Base-by-base conservation (phyloP, 164 flowering plant genomes). In the Magnolia changhungtana region DNA sequence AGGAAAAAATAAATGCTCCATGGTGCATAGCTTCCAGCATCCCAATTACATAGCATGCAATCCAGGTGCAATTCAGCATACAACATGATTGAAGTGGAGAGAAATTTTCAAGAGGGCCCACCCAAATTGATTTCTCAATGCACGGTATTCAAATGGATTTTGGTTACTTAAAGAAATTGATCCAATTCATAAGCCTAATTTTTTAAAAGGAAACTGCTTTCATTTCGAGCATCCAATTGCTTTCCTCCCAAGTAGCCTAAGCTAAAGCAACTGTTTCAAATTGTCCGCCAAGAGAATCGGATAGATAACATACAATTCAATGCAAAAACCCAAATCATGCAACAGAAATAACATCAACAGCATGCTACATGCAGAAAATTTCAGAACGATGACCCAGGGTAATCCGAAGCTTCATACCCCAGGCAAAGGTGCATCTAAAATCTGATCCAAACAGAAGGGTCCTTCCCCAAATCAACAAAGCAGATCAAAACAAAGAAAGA, bases 181-280 rank as follows among this genome's bases (percentile, higher is more conserved):
- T 31, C 50, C 18, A 63, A 18, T 19, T 45, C 29, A 64, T 24
- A 66, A 65, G 9, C 6, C 49, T 20, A 55, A 49, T 27, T 27
- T 27, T 27, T 27, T 0, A 27, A 72, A 19, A 72, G 14, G 21
- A 76, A 29, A 73, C 50, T 10, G 11, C 16, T 50, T 50, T 61
- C 74, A 75, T 72, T 58, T 77, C 77, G 72, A 70, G 72, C 72
- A 77, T 74, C 16, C 37, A 64, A 63, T 63, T 63, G 65, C 23
- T 63, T 63, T 7, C 65, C 65, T 63, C 65, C 65, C 65, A 63
- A 63, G 65, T 63, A 21, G 65, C 23, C 21, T n/a, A 5, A 6
- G 37, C 31, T 21, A 23, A 66, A 66, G 69, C 31, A 66, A 66
- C 29, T 24, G 11, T 21, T 24, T 66, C 13, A 3, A 16, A 24